Conservation (phyloP, 1,284 basidiomycete species). For the Vanrija humicola region DNA sequence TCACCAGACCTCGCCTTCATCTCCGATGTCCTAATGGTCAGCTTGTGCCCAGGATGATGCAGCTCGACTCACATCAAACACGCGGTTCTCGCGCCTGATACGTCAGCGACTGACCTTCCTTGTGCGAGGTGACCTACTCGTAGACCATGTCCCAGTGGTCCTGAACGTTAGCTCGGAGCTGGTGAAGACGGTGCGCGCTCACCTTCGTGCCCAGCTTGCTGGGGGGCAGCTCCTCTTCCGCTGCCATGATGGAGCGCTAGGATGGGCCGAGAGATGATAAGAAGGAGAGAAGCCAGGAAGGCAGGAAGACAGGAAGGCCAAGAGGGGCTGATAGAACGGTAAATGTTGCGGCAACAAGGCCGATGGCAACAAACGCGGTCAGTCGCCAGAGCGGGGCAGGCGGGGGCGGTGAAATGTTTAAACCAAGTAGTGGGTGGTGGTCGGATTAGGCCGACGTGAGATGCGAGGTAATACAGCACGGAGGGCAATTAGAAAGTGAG, state of each 20-base stretch:
- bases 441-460: too few species aligned
- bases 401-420: too few species aligned
- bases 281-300: too few species aligned
- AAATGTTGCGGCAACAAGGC: too few species aligned
- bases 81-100: conserved; percentile 44
- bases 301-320: too few species aligned
- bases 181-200: not conserved
- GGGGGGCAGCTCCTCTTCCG: conserved; percentile 47
- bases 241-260: conserved; percentile 3
- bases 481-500: too few species aligned
- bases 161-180: not conserved
- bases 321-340: too few species aligned
- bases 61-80: conserved; percentile 31
- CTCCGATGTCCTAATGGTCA: conserved; percentile 10
- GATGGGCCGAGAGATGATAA: too few species aligned
- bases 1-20: conserved; percentile 43
- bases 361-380: too few species aligned
- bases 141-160: conserved; percentile 50
- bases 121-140: conserved; percentile 26
- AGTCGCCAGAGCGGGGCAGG: too few species aligned
- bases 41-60: not conserved
- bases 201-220: conserved; percentile 47
- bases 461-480: too few species aligned
- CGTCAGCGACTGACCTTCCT: not conserved
- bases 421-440: too few species aligned